Evolutionary conservation across 495 filamentous ascomycete species (phyloP), one percentile per base, ranked within the genome.

Genomic region (Podospora anserina): DNA sequence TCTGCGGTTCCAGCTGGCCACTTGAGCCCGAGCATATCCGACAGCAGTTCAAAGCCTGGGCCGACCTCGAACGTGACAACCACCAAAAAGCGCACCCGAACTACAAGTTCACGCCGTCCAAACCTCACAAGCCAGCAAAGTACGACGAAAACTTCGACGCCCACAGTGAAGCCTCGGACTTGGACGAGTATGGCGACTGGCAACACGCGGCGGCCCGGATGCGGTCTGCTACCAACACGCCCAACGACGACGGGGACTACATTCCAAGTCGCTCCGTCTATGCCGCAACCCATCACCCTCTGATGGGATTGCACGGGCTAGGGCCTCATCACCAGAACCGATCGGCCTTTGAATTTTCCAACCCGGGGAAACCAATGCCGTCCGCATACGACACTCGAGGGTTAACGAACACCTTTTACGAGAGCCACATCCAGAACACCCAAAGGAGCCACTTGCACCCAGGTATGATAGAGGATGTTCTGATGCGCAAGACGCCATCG

Each of bases 71-170:
- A 79, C 87, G 94, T 23, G 82, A 86, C 39, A 97, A 96, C 77
- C 95, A 99, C 74, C 88, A 91, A 61, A 84, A 86, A 57, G 92
- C 94, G 13, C 92, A 96, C 73, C 95, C 95, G 1, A 89, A 90
- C 34, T 99, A 99, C 83, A 98, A 97, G 78, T 99, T 98, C 80
- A 89, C 92, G 53, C 95, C 95, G 2, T 85, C 88, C 63, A 97
- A 97, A 78, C 82, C 89, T 28, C 81, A 79, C 66, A 88, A 82
- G 39, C 72, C 73, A 67, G 81, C 81, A 28, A 83, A 82, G 34
- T 79, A 76, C 61, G 78, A 75, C 28, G 76, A 57, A 55, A 75
- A 73, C 6, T 73, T 69, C 39, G 77, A 73, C 53, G 75, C 78
- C 59, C 39, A 49, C 39, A 84, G 80, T 54, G 81, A 77, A 58